Evolutionary conservation across 2,329 filamentous ascomycete genomes (phyloP), one percentile per base, ranked within the genome.

Genomic region (Lasiodiplodia citricola): DNA sequence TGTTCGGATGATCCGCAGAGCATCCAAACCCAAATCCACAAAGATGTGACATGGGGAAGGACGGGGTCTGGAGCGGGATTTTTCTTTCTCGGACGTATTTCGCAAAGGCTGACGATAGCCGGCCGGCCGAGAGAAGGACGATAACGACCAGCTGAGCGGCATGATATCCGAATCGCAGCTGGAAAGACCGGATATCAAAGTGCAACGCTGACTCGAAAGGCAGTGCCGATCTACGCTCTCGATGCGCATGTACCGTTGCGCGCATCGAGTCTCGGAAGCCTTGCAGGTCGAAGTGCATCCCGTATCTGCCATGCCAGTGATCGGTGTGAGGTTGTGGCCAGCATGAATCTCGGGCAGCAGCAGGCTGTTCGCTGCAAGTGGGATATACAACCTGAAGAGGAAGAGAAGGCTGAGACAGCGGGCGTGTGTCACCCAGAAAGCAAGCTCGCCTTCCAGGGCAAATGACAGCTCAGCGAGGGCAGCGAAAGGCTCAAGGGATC

Each of bases 1-100:
- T 63, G 58, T 63, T 63, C 58, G 58, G 58, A 51, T 63, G 58
- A 63, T 63, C 41, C 21, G 38, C 58, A 35, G 14, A 13, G 55
- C 37, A 14, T 58, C 3, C 14, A 25, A 23, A 35, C 44, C 44
- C 56, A 13, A 16, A 18, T 16, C 14, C 23, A 13, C 56, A 44
- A 28, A 28, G 6, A 41, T n/a, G 13, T 16, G 56, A 44, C 16
- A 44, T 18, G 23, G 37, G 21, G 50, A 63, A 51, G 31, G 18
- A 13, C 23, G 7, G 23, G n/a, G 44, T 47, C n/a, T 60, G 37
- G 10, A 6, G 38, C 18, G 44, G 44, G 10, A 23, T 37, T 50
- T 10, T 51, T 16, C 4, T 11, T 47, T 21, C 44, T 63, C 58
- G 58, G 58, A 4, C 25, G 41, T 57, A 57, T 8, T 41, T 57